Base-by-base conservation (phyloP, 495 filamentous ascomycete genomes). In the Hypoxylon intermedium region DNA sequence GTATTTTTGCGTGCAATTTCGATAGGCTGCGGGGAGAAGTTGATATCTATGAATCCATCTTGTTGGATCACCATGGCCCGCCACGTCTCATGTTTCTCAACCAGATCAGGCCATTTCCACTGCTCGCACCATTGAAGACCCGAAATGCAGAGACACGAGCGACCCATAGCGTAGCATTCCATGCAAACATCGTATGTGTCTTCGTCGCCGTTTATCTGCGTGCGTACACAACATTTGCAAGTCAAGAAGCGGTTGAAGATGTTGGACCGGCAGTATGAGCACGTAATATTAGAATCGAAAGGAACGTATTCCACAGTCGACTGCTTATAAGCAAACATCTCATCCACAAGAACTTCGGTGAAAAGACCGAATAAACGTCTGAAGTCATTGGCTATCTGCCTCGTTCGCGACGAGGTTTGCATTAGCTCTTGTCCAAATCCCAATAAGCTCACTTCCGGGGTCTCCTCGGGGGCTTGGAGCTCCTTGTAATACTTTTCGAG, bases 231-330 rank as follows among this genome's bases (percentile, higher is more conserved):
- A 31, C 82, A 82, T 30, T 89, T 87, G 72, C 94, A 98, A 3
- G 92, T 95, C 26, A 98, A 76, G 67, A 98, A 98, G 5, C 93
- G 86, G 71, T 98, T 98, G 80, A 97, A 97, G 43, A 98, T 94
- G 64, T 97, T 97, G 51, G 91, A 90, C 13, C 94, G 82, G 72
- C 94, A 98, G 72, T 96, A 98, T 7, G 93, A 92, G 73, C 94
- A 98, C 9, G 91, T 95, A 18, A 98, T 85, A 65, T 91, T 92
- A 51, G 91, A 88, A 65, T 97, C 92, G 63, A 87, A 96, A 11
- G 83, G 76, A 12, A 93, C 69, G 53, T 81, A 88, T 64, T 97
- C 88, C 11, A 90, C 76, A 26, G 86, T 75, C 46, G 82, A 86
- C 47, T 89, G 83, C 31, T 82, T 75, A 11, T 80, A 82, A 0